Evolutionary conservation across 768 basidiomycete genomes (phyloP).

Genomic region (Chlorophyllum brunneum): DNA sequence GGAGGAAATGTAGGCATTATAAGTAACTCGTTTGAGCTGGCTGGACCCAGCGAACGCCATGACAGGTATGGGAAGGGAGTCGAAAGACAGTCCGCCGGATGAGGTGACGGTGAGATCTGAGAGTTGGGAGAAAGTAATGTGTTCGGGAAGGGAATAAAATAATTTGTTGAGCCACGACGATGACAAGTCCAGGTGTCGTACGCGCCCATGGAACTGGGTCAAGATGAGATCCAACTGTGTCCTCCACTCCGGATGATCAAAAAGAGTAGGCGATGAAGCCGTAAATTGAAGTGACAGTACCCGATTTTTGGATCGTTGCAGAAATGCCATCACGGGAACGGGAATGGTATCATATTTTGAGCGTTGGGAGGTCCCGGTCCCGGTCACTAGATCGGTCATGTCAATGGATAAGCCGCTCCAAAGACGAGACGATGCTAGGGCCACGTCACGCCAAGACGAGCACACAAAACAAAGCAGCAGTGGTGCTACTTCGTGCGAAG

Average conservation of each 20-base stretch:
- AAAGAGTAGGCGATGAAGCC: not conserved
- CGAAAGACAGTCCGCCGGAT: not conserved
- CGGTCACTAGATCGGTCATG: not conserved
- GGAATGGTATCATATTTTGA: not conserved
- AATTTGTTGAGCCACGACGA: constrained; percentile 2
- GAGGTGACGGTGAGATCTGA: not conserved
- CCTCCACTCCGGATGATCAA: constrained; percentile 4
- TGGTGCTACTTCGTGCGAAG: not conserved
- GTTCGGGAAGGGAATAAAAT: not conserved
- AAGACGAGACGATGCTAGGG: constrained; percentile 1
- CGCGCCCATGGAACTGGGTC: not conserved
- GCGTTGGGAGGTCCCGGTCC: not conserved
- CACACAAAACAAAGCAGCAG: constrained; percentile 6
- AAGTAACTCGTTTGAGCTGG: not conserved
- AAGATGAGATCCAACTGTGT: not conserved
- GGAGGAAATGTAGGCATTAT: constrained; percentile 1
- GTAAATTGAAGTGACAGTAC: not conserved
- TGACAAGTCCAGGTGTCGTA: not conserved
- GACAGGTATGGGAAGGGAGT: constrained; percentile 1
- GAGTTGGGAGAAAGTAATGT: not conserved
- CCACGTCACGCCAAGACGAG: constrained; percentile 5
- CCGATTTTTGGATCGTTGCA: not conserved
- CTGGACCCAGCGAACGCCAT: not conserved
- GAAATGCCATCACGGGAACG: not conserved
- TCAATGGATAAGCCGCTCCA: constrained; percentile 4